A percentile compares a stretch with the other conserved stretches of the same genome.
Conservation (phyloP, 2,329 filamentous ascomycete genomes). For the Hymenoscyphus infarciens region DNA sequence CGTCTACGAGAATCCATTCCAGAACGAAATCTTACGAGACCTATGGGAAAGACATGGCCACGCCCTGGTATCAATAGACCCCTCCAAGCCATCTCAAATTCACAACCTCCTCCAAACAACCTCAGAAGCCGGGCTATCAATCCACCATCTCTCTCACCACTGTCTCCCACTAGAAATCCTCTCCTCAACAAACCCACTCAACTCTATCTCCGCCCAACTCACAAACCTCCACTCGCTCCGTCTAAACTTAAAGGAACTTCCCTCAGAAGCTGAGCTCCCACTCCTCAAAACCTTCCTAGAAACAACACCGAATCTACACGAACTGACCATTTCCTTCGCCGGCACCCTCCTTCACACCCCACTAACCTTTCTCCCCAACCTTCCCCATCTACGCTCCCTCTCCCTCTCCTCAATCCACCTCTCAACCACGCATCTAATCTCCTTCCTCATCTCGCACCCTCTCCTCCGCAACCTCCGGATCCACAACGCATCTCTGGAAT, state of each 20-base stretch:
- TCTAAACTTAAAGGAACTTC: not conserved
- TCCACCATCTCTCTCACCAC: not conserved
- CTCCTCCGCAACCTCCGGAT: conserved; percentile 1
- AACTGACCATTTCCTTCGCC: not conserved
- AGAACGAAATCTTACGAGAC: not conserved
- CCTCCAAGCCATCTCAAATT: not conserved
- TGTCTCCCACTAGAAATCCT: not conserved
- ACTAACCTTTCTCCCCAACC: not conserved
- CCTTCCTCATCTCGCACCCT: not conserved
- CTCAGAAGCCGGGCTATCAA: not conserved
- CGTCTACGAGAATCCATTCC: not conserved
- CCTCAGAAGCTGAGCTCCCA: not conserved
- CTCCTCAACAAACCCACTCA: not conserved
- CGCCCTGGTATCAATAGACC: not conserved
- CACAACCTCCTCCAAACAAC: not conserved
- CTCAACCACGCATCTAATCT: not conserved
- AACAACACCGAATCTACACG: not conserved
- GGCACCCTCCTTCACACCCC: not conserved
- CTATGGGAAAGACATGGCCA: conserved; percentile 1
- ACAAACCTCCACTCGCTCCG: not conserved
- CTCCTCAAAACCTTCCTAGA: not conserved
- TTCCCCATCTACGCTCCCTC: not conserved
- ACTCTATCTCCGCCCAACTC: not conserved
- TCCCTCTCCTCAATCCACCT: not conserved
- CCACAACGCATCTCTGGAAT: conserved; percentile 5